These are phyloP conservation scores for Endocladia muricata DNA, from an alignment of 31 red algal species.

Conservation along the genomic window DNA sequence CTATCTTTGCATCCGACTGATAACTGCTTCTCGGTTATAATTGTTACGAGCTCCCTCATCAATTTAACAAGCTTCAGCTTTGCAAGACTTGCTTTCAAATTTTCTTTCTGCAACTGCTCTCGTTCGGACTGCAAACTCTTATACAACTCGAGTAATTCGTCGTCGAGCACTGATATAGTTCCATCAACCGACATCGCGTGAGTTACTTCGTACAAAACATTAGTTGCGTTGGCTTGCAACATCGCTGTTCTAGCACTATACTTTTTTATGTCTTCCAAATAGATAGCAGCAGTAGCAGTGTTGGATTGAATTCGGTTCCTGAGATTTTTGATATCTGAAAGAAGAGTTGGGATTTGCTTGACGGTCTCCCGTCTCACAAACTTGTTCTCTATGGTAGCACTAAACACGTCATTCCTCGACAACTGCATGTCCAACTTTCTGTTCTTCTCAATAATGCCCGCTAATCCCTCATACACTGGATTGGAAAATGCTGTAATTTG, in stretches of 20 bases:
- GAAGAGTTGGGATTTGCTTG: not conserved
- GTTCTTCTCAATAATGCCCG: not conserved
- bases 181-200: not conserved
- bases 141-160: not conserved
- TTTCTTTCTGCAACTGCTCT: not conserved
- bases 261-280: slow-evolving; percentile 6
- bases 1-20: not conserved
- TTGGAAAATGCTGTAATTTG: not conserved
- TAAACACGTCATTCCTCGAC: slow-evolving; percentile 2
- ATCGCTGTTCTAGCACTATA: not conserved
- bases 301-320: slow-evolving; percentile 4
- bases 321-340: not conserved
- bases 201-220: not conserved
- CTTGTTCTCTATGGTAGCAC: not conserved
- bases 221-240: not conserved
- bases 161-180: not conserved
- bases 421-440: not conserved
- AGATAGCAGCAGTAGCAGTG: not conserved
- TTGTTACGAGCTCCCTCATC: not conserved
- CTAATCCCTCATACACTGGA: not conserved
- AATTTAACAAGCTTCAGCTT: not conserved
- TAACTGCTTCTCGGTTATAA: not conserved
- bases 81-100: not conserved
- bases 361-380: not conserved
- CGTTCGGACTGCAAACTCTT: not conserved